Percentiles rank a stretch among this genome's conserved stretches.
Evolutionary conservation across 495 filamentous ascomycete species (phyloP).

Genomic region (Neurospora sp.): DNA sequence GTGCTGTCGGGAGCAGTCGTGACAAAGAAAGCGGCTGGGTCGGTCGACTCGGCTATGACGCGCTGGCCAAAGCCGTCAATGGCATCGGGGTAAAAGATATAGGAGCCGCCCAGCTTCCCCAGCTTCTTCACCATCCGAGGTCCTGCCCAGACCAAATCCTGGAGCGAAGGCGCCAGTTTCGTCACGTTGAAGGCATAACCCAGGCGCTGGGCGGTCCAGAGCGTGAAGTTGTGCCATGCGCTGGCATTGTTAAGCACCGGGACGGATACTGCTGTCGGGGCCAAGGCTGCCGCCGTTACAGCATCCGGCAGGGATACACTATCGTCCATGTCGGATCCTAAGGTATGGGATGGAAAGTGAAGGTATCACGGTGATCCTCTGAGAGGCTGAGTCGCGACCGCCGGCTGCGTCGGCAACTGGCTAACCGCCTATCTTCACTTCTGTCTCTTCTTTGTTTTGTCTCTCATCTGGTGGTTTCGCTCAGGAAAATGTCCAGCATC

Average conservation of each 20-base stretch:
- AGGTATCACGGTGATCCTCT: background rate
- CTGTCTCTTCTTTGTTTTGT: background rate
- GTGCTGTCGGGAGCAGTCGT: conserved; percentile 11
- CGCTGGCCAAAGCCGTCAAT: conserved; percentile 53
- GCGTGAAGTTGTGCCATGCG: conserved; percentile 37
- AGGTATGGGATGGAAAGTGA: background rate
- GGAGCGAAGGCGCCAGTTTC: conserved; percentile 34
- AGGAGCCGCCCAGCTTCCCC: conserved; percentile 45
- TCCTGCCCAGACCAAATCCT: conserved; percentile 50
- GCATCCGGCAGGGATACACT: background rate
- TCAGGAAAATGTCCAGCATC: background rate
- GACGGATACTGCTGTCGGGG: conserved; percentile 1
- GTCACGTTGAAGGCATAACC: conserved; percentile 32
- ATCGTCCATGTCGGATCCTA: background rate
- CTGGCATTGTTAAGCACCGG: conserved; percentile 27
- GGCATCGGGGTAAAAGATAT: conserved; percentile 50
- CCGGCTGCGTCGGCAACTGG: background rate
- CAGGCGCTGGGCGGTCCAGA: conserved; percentile 35
- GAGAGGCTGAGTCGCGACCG: background rate
- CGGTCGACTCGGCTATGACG: conserved; percentile 48
- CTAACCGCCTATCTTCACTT: background rate
- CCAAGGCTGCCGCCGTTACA: conserved; percentile 8
- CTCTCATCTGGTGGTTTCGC: background rate
- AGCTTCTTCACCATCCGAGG: conserved; percentile 55
- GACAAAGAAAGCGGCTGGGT: conserved; percentile 25